Base-by-base conservation (phyloP, 129 eudicot genomes). In the Ambrosia trifida region DNA sequence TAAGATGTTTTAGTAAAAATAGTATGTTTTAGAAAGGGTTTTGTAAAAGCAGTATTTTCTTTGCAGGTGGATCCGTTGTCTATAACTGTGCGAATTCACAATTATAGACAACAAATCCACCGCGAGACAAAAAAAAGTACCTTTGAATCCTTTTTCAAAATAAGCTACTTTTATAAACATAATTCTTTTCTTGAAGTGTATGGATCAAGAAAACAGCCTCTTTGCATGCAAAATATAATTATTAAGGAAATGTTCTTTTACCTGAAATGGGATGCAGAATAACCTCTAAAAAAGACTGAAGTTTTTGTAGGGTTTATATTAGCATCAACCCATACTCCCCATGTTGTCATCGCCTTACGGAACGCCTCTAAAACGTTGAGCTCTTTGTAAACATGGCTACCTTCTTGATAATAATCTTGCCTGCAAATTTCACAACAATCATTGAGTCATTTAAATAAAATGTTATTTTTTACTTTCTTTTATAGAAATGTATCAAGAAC, bases 211-310 rank as follows among this genome's bases (percentile, higher is more conserved):
- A 36, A 51, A 69, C 9, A 52, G 7, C 3, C 16, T 17, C 19
- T 17, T 20, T 7, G 43, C 43, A 20, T 12, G 32, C 49, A 50
- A 69, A 58, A 57, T 3, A n/a, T 24, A 69, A 57, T 40, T 6
- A 16, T 28, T 1, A 18, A 1, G 6, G 44, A 43, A 61, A n/a
- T 7, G 45, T 12, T 18, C 7, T 4, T 14, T 69, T 82, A 94
- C 99, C 97, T 90, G 80, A 94, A 94, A 86, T 94, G 99, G 40
- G 97, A 82, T 4, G 89, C 87, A 10, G 99, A 95, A 72, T 90
- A 95, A 51, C 97, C 99, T 74, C 99, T 68, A 77, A 95, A 95
- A 84, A 95, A 82, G 59, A 95, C 97, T 3, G 78, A 80, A 2
- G 94, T 80, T 47, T 75, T 95, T 46, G 3, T 51, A 8, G 96